phyloP scores from a whole-genome alignment of 2,329 filamentous ascomycete species.

The Cladobotryum mycophilum region DNA sequence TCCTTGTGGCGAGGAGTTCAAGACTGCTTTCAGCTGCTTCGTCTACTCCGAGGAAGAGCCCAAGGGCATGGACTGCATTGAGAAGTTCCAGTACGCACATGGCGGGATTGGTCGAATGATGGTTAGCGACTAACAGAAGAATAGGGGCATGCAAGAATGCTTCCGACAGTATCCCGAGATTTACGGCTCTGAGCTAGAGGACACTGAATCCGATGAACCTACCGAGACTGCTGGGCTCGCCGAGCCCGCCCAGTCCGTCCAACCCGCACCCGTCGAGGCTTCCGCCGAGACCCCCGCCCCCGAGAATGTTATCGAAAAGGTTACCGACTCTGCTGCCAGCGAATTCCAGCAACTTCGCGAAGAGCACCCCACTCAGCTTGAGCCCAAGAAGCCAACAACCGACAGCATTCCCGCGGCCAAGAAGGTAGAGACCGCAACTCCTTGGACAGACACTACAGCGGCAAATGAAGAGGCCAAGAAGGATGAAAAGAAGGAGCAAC shows the following conservation, averaged over 20 bases:
- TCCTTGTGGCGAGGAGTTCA: conserved; percentile 93
- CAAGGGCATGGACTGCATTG: conserved; percentile 96
- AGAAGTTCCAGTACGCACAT: conserved; percentile 79
- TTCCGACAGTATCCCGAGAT: conserved; percentile 89
- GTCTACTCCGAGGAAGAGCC: conserved; percentile 92
- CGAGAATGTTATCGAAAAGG: no score
- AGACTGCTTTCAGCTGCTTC: conserved; percentile 94
- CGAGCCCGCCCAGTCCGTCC: not conserved
- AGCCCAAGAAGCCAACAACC: conserved; percentile 10
- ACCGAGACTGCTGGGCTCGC: not conserved
- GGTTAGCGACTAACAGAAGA: conserved; percentile 21
- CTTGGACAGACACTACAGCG: conserved; percentile 24
- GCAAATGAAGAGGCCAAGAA: conserved; percentile 21
- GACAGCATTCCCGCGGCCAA: conserved; percentile 8
- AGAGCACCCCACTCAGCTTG: not conserved
- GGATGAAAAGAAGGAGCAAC: conserved; percentile 15
- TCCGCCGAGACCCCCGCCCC: conserved; percentile 4
- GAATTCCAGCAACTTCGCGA: conserved; percentile 11
- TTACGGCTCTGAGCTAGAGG: conserved; percentile 78
- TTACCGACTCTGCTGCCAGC: not conserved
- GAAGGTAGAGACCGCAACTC: conserved; percentile 9
- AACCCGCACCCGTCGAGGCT: not conserved
- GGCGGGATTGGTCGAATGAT: not conserved
- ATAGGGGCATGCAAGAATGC: conserved; percentile 92
- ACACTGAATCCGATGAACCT: conserved; percentile 19